Evolutionary conservation across 768 basidiomycete genomes (phyloP).

Genomic region (Phlebiopsis flavidoalba): DNA sequence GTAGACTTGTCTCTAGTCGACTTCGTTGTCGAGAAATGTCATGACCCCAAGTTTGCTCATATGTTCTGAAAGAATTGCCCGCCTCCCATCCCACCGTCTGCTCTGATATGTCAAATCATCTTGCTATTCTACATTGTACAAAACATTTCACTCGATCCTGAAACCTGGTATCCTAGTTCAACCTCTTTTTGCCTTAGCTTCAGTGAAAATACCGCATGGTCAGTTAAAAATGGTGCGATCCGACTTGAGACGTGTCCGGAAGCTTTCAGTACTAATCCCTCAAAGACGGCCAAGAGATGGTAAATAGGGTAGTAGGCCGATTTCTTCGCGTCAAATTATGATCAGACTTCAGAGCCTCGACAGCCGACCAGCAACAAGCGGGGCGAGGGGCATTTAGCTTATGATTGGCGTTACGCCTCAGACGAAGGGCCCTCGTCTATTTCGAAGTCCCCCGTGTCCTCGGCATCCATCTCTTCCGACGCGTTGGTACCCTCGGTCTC

Average conservation of each 20-base stretch:
- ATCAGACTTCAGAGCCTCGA: too few relatives aligned
- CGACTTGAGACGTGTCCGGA: too few relatives aligned
- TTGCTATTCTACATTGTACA: neutral
- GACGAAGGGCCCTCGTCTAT: neutral
- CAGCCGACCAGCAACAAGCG: neutral
- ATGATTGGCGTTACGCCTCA: neutral
- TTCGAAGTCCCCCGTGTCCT: slow-evolving; percentile 5
- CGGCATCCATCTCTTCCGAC: slow-evolving; percentile 26
- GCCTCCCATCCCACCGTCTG: neutral
- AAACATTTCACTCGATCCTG: neutral
- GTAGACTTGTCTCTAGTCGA: slow-evolving; percentile 6
- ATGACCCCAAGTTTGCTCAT: slow-evolving; percentile 6
- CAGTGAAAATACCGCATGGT: too few relatives aligned
- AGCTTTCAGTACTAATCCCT: too few relatives aligned
- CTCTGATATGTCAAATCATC: neutral
- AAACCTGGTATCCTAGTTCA: too few relatives aligned
- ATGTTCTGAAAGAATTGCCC: neutral
- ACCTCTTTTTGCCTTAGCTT: too few relatives aligned
- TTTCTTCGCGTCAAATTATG: too few relatives aligned
- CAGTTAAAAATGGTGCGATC: too few relatives aligned
- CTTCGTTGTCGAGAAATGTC: slow-evolving; percentile 9
- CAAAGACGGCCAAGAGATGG: too few relatives aligned
- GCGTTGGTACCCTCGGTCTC: slow-evolving; percentile 27
- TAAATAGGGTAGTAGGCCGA: too few relatives aligned
- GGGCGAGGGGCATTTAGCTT: neutral